A percentile compares a stretch with the other conserved stretches of the same genome.
Evolutionary conservation across 1,284 basidiomycete species (phyloP).

Genomic region (Jaminaea rosea): DNA sequence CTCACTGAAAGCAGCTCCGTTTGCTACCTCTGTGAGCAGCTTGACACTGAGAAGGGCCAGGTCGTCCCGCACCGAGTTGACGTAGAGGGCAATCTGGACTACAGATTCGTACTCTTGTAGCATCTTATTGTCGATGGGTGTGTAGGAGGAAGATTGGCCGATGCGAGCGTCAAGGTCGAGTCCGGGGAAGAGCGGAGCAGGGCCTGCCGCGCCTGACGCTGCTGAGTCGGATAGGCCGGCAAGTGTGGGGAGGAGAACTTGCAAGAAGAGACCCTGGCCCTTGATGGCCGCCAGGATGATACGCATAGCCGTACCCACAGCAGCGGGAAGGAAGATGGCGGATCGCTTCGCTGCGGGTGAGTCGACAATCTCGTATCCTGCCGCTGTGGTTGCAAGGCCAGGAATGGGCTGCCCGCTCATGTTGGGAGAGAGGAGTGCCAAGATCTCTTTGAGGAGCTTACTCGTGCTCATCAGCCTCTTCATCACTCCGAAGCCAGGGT

Average conservation of each 20-base stretch:
- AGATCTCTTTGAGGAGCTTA: conserved; percentile 61
- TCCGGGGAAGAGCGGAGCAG: conserved; percentile 3
- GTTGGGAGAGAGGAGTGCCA: conserved; percentile 58
- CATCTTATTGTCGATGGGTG: conserved; percentile 61
- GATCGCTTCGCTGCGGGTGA: conserved; percentile 48
- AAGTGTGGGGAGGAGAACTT: conserved; percentile 73
- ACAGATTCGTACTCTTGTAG: conserved; percentile 67
- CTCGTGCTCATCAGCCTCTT: conserved; percentile 67
- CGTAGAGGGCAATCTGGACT: conserved; percentile 73
- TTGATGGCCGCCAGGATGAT: conserved; percentile 74
- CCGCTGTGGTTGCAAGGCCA: conserved; percentile 3
- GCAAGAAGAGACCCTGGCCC: conserved; percentile 78
- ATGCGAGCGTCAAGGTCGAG: conserved; percentile 22
- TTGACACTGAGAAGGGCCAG: conserved; percentile 70
- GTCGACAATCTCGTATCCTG: conserved; percentile 52
- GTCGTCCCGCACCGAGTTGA: conserved; percentile 65
- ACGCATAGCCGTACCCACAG: conserved; percentile 69
- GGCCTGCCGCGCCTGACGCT: not conserved
- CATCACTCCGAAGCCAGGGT: conserved; percentile 83
- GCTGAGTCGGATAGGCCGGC: conserved; percentile 59
- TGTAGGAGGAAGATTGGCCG: conserved; percentile 53
- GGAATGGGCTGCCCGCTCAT: conserved; percentile 2
- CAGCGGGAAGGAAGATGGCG: conserved; percentile 62
- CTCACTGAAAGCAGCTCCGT: conserved; percentile 53
- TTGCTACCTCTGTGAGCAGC: conserved; percentile 62